Base-by-base conservation (phyloP, 1,284 basidiomycete genomes). In the Ustilago sp. region DNA sequence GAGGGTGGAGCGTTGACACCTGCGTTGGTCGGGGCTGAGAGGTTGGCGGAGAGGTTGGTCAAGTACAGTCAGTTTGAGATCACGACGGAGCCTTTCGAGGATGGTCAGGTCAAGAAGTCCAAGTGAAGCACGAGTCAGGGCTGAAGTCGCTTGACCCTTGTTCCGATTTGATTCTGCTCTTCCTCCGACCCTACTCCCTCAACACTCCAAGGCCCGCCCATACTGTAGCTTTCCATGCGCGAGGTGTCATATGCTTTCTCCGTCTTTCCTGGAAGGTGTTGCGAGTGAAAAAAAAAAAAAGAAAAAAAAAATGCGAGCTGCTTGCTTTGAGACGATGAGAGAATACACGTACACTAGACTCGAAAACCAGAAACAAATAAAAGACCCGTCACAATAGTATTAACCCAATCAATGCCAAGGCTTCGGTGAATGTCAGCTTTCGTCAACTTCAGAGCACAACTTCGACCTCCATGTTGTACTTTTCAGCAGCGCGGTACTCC, bases 1-100 rank as follows among this genome's bases (percentile, higher is more conserved):
- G 6, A 62, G 62, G 94, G 94, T 17, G 94, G 94, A 9, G 87
- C 94, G 2, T 88, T 95, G 55, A 95, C 94, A 1, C 90, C 93
- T 0, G 89, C 91, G 79, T 90, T 90, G 2, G 92, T 92, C 1
- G 89, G 94, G 61, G 94, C 93, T 15, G 90, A 92, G 68, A 89
- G 89, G 4, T 83, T 94, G 58, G 87, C 93, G 15, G 88, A 90
- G 74, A 88, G 93, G 23, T 85, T 95, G 64, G 87, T 88, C 73
- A 88, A 88, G 31, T 89, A 88, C 15, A 90, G 89, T 2, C 84
- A 87, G 36, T 89, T 92, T 55, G 84, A 88, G 59, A 90, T 92
- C 77, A 88, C 38, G 0, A 74, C 71, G 17, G 51, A 70, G 8
- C 39, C 35, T 31, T 77, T 51, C 13, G 52, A 63, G 9, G 55